Evolutionary conservation across 2,329 filamentous ascomycete species (phyloP), one percentile per base, ranked within the genome.

Genomic region (Bimuria novae-zelandiae): DNA sequence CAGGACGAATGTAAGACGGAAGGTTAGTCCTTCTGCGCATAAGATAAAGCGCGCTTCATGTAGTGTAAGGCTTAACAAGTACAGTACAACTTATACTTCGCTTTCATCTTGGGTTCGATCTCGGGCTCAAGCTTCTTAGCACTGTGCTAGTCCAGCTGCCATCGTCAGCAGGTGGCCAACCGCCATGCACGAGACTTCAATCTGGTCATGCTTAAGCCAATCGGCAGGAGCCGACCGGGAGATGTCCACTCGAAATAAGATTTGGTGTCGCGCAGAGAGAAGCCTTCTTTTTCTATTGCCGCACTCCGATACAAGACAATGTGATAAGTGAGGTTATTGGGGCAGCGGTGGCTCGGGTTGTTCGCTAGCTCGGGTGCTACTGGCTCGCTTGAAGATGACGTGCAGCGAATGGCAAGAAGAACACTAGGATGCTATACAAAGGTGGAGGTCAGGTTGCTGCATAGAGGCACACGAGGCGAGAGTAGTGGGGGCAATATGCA

Each of bases 251-350:
- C 25, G 36, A 47, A 22, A 32, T 51, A 51, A 54, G 50, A 55
- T 52, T 42, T 49, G 37, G 49, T 60, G 50, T 50, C 56, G 56
- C 51, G 56, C 51, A 56, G 52, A 37, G 37, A 51, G 25, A 50
- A 43, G 49, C 37, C 43, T 35, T 56, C 57, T 40, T 50, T 35
- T 48, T 35, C 22, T 29, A 43, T 41, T 51, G 54, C 49, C 54
- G 43, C 36, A 51, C 42, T 52, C 47, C 52, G 51, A 44, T 51
- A 41, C 37, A 45, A 48, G 39, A 54, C 4, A 52, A 19, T 19
- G 66, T 61, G 56, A 65, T 63, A 51, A 21, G 50, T 49, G 39
- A 54, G 59, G 48, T 58, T 55, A 70, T 65, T 71, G 67, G 67
- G 46, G 54, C 42, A 46, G 54, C 55, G 39, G 55, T 48, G 57